phyloP scores from a whole-genome alignment of 129 eudicot species.

The Silybum marianum region DNA sequence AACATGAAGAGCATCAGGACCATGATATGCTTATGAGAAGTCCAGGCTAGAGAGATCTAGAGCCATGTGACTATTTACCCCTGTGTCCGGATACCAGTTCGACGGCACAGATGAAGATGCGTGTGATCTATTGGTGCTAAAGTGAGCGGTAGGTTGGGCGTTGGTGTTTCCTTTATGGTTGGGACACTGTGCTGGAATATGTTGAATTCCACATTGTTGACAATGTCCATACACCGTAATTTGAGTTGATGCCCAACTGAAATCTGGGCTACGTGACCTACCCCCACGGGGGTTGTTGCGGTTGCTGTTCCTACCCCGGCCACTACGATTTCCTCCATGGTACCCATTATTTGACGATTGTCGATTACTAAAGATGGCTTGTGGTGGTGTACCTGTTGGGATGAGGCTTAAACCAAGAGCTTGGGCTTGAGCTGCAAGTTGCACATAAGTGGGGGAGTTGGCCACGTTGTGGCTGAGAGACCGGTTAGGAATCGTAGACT shows the following conservation, averaged over 20 bases:
- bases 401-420: no score
- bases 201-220: not conserved
- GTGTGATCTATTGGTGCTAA: not conserved
- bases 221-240: not conserved
- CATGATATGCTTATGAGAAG: not conserved
- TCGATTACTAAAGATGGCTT: no score
- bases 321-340: no score
- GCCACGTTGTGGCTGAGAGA: no score
- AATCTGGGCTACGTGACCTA: not conserved
- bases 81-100: not conserved
- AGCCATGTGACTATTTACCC: not conserved
- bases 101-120: not conserved
- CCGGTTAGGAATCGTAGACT: no score
- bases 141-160: not conserved
- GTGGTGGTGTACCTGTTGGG: not conserved
- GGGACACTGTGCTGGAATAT: not conserved
- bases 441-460: no score
- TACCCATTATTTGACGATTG: no score
- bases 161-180: not conserved
- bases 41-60: not conserved
- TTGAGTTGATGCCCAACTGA: not conserved
- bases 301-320: no score
- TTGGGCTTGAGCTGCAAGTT: no score
- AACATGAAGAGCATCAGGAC: not conserved
- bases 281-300: no score